phyloP scores from a whole-genome alignment of 148 eudicot genomes.

The Rhododendron ovatum region DNA sequence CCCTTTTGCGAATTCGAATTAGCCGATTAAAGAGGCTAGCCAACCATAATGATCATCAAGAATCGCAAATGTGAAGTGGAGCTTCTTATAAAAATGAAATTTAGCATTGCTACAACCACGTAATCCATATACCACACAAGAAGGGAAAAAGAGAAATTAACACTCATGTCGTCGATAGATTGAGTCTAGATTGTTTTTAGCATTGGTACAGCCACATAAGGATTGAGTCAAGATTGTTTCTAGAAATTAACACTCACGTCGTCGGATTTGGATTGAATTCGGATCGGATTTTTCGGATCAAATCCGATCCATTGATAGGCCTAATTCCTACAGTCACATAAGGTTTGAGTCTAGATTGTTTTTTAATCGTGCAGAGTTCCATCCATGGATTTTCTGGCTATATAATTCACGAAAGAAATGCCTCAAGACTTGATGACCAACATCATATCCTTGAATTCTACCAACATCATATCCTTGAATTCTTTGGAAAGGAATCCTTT shows the following conservation, averaged over 20 bases:
- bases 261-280: no score
- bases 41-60: no score
- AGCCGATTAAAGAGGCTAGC: no score
- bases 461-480: constrained; percentile 70
- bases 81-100: neutral
- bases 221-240: neutral
- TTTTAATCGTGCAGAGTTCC: neutral
- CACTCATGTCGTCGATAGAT: neutral
- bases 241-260: no score
- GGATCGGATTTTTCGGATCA: no score
- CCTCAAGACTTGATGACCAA: neutral
- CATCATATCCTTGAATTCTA: no score
- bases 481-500: constrained; percentile 18
- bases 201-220: neutral
- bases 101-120: neutral
- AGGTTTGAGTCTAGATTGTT: neutral
- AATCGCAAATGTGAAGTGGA: neutral
- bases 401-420: neutral
- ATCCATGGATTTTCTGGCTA: neutral
- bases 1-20: no score
- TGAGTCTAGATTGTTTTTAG: neutral
- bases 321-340: no score
- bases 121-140: neutral
- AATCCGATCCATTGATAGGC: no score
- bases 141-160: neutral